Conservation (phyloP, 1,139 yeast genomes). For the Taphrina communis region DNA sequence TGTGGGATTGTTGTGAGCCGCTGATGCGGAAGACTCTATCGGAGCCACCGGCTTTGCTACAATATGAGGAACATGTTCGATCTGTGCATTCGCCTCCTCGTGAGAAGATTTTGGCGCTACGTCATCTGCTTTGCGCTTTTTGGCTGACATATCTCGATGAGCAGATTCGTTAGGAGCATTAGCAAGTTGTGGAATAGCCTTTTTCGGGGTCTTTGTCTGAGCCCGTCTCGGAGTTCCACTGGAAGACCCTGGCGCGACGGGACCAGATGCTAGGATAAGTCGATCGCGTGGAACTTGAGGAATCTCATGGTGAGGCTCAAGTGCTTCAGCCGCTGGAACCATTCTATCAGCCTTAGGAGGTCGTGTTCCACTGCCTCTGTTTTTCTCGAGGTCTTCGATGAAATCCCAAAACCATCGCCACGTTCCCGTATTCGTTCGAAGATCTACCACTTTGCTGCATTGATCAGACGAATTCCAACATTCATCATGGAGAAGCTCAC, state of each 20-base stretch:
- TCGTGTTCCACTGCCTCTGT: neutral
- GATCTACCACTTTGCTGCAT: conserved; percentile 13
- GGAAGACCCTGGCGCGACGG: conserved; percentile 7
- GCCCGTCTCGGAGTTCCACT: conserved; percentile 6
- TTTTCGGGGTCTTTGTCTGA: conserved; percentile 7
- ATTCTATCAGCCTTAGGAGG: conserved; percentile 9
- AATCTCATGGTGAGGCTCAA: neutral
- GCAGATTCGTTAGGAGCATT: neutral
- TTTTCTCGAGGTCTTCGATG: conserved; percentile 16
- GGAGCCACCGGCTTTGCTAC: conserved; percentile 17
- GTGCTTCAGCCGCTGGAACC: conserved; percentile 8
- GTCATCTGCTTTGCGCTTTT: neutral
- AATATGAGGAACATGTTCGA: conserved; percentile 8
- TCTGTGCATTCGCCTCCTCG: neutral
- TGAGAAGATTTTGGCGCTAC: neutral
- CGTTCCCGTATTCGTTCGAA: conserved; percentile 26
- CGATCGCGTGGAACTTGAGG: neutral
- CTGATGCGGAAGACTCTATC: neutral
- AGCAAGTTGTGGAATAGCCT: neutral
- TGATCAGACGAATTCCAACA: neutral
- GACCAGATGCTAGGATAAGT: conserved; percentile 25
- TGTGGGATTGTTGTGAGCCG: neutral
- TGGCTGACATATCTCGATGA: neutral
- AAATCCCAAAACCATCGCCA: conserved; percentile 25
- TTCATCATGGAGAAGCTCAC: neutral